A percentile compares a stretch with the other conserved stretches of the same genome.
These are phyloP conservation scores for Pseudogymnoascus sp. DNA, from an alignment of 2,329 filamentous ascomycete species.

Conservation along the genomic window DNA sequence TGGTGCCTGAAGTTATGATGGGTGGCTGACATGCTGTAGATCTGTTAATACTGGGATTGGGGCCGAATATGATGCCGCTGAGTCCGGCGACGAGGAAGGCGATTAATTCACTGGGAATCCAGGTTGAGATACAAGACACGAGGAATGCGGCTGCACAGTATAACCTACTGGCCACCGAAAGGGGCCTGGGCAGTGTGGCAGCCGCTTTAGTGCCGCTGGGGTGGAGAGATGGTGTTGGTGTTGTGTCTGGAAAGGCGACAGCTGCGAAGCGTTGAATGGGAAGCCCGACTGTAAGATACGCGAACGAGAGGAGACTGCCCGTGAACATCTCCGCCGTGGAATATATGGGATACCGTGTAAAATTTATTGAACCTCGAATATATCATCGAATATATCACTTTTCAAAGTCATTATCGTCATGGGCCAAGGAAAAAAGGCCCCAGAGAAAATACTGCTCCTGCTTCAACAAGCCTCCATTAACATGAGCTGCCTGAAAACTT, in stretches of 20 bases:
- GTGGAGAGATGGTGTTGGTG: conserved; percentile 52
- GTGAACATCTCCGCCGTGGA: neutral
- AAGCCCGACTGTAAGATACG: neutral
- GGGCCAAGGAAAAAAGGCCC: neutral
- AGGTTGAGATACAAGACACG: conserved; percentile 84
- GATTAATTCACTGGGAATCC: conserved; percentile 70
- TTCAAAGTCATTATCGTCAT: neutral
- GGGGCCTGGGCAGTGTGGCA: conserved; percentile 75
- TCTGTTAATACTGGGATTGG: conserved; percentile 81
- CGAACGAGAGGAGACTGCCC: neutral
- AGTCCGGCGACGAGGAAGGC: conserved; percentile 63
- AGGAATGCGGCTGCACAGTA: conserved; percentile 91
- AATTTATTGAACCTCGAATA: neutral
- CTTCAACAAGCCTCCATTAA: neutral
- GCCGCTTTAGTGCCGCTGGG: conserved; percentile 82
- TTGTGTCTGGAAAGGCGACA: neutral
- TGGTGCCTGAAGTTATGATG: neutral
- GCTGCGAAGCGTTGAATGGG: neutral
- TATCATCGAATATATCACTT: neutral
- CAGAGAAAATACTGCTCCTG: neutral
- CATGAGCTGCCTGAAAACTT: neutral
- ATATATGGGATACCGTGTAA: neutral
- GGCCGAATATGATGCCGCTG: conserved; percentile 64
- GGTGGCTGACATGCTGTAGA: conserved; percentile 41
- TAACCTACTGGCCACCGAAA: conserved; percentile 89